phyloP scores from a whole-genome alignment of 23 red algal species.

The Chondrus crispus region DNA sequence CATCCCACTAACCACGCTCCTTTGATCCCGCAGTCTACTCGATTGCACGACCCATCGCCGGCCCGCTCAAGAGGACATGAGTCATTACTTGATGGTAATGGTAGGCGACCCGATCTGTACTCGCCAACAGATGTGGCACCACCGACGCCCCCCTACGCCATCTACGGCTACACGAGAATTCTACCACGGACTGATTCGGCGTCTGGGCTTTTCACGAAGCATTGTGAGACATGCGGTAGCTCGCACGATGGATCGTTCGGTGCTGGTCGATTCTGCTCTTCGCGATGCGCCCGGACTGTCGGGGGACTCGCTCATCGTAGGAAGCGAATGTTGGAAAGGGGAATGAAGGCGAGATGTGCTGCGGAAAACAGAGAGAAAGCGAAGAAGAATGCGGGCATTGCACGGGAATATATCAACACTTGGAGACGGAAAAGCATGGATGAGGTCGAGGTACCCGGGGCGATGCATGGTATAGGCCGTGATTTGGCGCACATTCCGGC shows the following conservation, averaged over 20 bases:
- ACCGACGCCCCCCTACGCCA: too few species aligned
- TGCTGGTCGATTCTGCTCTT: constrained; percentile 54
- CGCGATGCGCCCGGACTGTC: constrained; percentile 58
- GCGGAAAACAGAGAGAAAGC: neutral
- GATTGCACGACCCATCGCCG: too few species aligned
- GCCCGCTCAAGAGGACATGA: too few species aligned
- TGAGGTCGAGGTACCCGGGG: too few species aligned
- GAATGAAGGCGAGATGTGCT: constrained; percentile 5
- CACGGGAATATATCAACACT: too few species aligned
- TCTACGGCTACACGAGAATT: constrained; percentile 53
- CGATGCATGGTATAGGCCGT: too few species aligned
- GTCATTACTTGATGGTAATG: too few species aligned
- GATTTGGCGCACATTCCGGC: too few species aligned
- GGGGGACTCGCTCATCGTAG: constrained; percentile 57
- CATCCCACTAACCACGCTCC: too few species aligned
- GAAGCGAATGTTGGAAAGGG: constrained; percentile 60
- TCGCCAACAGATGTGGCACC: neutral
- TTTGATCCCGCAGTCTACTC: too few species aligned
- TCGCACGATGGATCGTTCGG: constrained; percentile 68
- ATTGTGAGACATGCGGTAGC: constrained; percentile 47
- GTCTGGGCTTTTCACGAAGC: constrained; percentile 13
- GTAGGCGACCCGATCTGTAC: neutral
- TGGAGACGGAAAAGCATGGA: too few species aligned
- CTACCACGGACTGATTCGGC: constrained; percentile 33
- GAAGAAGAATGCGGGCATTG: neutral